Conservation (phyloP, 208 protist species). For the Trypanosoma melophagium region DNA sequence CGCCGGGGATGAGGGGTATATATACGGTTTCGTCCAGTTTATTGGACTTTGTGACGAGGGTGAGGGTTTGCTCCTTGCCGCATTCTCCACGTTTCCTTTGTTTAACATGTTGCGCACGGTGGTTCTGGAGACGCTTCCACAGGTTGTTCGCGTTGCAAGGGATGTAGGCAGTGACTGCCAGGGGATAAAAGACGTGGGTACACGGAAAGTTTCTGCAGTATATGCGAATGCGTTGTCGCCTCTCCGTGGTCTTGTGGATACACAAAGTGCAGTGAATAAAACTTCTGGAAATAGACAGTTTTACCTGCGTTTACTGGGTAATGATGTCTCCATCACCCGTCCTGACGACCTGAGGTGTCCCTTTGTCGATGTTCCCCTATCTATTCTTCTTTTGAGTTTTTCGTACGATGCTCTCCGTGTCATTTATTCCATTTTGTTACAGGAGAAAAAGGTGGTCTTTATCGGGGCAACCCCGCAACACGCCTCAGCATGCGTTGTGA, state of each 20-base stretch:
- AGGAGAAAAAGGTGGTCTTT: slow-evolving; percentile 62
- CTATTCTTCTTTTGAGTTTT: slow-evolving; percentile 64
- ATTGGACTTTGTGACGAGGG: slow-evolving; percentile 22
- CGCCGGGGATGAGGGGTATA: slow-evolving; percentile 37
- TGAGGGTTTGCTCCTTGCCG: slow-evolving; percentile 36
- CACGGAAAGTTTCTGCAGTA: slow-evolving; percentile 21
- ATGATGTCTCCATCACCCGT: slow-evolving; percentile 34
- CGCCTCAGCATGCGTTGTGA: slow-evolving; percentile 74
- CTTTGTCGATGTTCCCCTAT: slow-evolving; percentile 47
- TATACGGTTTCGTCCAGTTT: slow-evolving; percentile 52
- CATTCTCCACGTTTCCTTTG: slow-evolving; percentile 48
- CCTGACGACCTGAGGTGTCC: slow-evolving; percentile 47
- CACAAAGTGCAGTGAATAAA: slow-evolving; percentile 5
- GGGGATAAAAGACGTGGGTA: slow-evolving; percentile 17
- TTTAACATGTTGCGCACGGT: slow-evolving; percentile 58
- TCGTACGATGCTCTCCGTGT: slow-evolving; percentile 62
- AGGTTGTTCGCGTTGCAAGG: slow-evolving; percentile 21
- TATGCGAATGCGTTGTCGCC: slow-evolving; percentile 33
- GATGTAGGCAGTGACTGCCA: not conserved
- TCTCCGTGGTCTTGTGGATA: slow-evolving; percentile 23
- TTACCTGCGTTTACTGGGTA: slow-evolving; percentile 16
- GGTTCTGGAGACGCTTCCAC: slow-evolving; percentile 38
- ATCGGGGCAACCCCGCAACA: slow-evolving; percentile 75
- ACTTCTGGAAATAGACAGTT: slow-evolving; percentile 5
- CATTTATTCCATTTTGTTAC: slow-evolving; percentile 64